phyloP scores from a whole-genome alignment of 805 yeast species.

The Priceomyces melissophilus region DNA sequence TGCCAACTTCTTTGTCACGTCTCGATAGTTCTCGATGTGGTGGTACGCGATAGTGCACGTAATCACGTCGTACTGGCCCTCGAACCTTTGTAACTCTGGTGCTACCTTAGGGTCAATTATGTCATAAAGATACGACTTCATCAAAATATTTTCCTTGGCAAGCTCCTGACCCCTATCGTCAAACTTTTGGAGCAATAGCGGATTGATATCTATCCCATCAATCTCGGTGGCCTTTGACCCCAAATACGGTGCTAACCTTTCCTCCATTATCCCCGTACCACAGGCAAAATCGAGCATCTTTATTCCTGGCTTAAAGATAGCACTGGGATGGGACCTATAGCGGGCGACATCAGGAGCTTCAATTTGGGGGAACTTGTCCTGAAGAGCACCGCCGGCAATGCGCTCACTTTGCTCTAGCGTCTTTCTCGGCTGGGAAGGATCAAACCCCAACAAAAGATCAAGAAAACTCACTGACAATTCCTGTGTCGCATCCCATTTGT shows the following conservation, averaged over 20 bases:
- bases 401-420: slow-evolving; percentile 9
- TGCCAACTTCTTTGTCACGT: slow-evolving; percentile 27
- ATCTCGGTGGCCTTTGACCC: slow-evolving; percentile 15
- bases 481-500: slow-evolving; percentile 15
- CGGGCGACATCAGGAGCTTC: slow-evolving; percentile 11
- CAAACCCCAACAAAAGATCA: slow-evolving; percentile 17
- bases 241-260: slow-evolving; percentile 28
- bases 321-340: slow-evolving; percentile 6
- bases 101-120: slow-evolving; percentile 16
- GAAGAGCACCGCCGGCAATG: slow-evolving; percentile 13
- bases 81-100: slow-evolving; percentile 13
- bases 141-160: background rate
- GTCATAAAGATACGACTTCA: slow-evolving; percentile 19
- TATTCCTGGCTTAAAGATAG: slow-evolving; percentile 18
- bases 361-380: slow-evolving; percentile 10
- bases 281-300: slow-evolving; percentile 41
- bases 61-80: slow-evolving; percentile 27
- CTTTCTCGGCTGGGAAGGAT: slow-evolving; percentile 12
- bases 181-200: slow-evolving; percentile 16
- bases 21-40: slow-evolving; percentile 31
- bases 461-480: slow-evolving; percentile 16
- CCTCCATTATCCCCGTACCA: slow-evolving; percentile 39
- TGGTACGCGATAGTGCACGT: slow-evolving; percentile 38
- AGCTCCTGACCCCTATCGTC: slow-evolving; percentile 9
- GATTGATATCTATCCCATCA: slow-evolving; percentile 37